Base-by-base conservation (phyloP, 176 grass and related monocot species). In the Oryza punctata region DNA sequence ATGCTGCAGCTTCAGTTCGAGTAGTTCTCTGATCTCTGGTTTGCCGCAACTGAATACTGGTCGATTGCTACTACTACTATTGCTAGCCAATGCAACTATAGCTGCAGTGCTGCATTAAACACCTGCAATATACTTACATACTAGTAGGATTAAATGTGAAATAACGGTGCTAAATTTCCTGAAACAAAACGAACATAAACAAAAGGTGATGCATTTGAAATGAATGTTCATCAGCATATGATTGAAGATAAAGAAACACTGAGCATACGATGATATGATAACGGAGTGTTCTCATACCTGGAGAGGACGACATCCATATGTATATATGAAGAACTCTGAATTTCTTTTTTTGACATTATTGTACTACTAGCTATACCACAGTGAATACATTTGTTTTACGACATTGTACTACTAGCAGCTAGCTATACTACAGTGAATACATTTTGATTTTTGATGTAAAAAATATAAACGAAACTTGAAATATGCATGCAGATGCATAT, bases 401-500 rank as follows among this genome's bases (percentile, higher is more conserved):
- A n/a, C n/a, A n/a, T n/a, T n/a, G 3, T 32, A 29, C 28, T 29
- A 2, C 28, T 29, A 29, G 32, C 32, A n/a, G n/a, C n/a, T 32
- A 32, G 32, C 32, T 32, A 32, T 32, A 32, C 2, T 32, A 32
- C 4, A 32, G 32, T 32, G 32, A 32, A 32, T 32, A 32, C 37
- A 38, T 38, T 8, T 38, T 38, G 37, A 38, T 38, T 6, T 38
- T 1, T 8, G 4, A 35, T 8, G 8, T 1, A 38, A 37, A 7
- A 33, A 38, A 38, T 1, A 38, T 8, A 38, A 38, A 15, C 1
- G 12, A 15, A 47, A 47, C 0, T 47, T 2, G 33, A 6, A 15
- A 12, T 3, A 3, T 12, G 10, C 1, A 38, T 86, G 65, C 82
- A 98, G 96, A 98, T 98, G 93, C 96, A 98, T 32, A 98, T 98